Conservation (phyloP, 176 grass and related monocot genomes). For the Tillandsia fasciculata region DNA sequence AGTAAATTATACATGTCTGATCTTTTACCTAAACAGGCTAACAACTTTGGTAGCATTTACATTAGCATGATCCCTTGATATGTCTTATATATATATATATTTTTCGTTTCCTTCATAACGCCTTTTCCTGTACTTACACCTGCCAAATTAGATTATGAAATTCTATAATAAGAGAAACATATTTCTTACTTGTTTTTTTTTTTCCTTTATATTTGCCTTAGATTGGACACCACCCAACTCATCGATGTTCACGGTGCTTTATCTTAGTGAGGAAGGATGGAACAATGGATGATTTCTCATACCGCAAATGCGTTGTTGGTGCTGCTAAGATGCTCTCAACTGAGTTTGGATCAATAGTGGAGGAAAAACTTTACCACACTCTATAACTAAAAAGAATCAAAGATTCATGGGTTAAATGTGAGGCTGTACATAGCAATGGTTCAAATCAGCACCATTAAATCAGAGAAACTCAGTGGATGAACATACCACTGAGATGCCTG, state of each 20-base stretch:
- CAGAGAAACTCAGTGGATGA: neutral
- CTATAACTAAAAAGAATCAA: neutral
- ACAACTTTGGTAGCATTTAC: no score
- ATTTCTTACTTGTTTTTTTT: neutral
- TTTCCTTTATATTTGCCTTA: slow-evolving; percentile 11
- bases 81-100: no score
- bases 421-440: neutral
- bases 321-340: slow-evolving; percentile 26
- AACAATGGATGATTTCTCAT: slow-evolving; percentile 35
- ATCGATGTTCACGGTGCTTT: slow-evolving; percentile 33
- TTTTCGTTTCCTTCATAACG: no score
- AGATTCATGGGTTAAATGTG: neutral
- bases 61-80: no score
- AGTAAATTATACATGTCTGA: no score
- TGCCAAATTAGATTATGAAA: neutral
- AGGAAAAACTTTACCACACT: slow-evolving; percentile 12
- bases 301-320: slow-evolving; percentile 36
- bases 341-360: slow-evolving; percentile 23
- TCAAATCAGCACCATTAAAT: neutral
- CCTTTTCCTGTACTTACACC: no score
- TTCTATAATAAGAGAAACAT: neutral
- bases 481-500: no score
- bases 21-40: no score
- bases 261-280: slow-evolving; percentile 22
- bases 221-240: slow-evolving; percentile 25